phyloP scores from a whole-genome alignment of 176 grass and related monocot genomes.

The Oryza officinalis region DNA sequence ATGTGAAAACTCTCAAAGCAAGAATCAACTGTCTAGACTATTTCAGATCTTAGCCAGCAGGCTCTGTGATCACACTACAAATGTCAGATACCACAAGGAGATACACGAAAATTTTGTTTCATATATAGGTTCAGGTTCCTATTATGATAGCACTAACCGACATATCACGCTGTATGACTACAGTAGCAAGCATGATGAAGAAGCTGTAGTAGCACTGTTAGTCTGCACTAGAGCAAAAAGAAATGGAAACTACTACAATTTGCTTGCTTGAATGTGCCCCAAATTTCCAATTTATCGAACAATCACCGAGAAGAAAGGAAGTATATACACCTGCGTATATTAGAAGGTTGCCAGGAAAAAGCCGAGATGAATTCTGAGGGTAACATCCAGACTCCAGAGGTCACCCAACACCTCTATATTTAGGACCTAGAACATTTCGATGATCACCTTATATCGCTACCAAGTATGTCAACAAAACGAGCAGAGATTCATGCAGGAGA shows the following conservation, averaged over 20 bases:
- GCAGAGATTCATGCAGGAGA: background rate
- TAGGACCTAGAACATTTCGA: background rate
- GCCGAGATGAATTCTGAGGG: background rate
- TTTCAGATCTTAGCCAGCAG: constrained; percentile 17
- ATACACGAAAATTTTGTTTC: constrained; percentile 12
- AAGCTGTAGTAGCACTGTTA: background rate
- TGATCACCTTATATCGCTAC: background rate
- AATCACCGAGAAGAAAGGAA: background rate
- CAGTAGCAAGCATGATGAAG: background rate
- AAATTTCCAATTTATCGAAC: background rate
- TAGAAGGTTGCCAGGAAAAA: background rate
- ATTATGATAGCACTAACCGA: background rate
- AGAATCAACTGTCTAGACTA: constrained; percentile 16
- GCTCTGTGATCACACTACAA: constrained; percentile 5
- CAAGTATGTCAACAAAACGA: constrained; percentile 8
- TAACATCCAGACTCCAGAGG: background rate
- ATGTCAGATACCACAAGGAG: constrained; percentile 3
- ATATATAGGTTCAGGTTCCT: constrained; percentile 7
- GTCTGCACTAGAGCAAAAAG: background rate
- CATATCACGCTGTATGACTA: background rate
- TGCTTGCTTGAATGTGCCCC: background rate
- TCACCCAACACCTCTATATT: background rate
- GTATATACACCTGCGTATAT: background rate
- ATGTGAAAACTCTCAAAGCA: constrained; percentile 3
- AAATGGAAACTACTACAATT: background rate